Base-by-base conservation (phyloP, 306 rosid genomes). In the Dryas drummondii region DNA sequence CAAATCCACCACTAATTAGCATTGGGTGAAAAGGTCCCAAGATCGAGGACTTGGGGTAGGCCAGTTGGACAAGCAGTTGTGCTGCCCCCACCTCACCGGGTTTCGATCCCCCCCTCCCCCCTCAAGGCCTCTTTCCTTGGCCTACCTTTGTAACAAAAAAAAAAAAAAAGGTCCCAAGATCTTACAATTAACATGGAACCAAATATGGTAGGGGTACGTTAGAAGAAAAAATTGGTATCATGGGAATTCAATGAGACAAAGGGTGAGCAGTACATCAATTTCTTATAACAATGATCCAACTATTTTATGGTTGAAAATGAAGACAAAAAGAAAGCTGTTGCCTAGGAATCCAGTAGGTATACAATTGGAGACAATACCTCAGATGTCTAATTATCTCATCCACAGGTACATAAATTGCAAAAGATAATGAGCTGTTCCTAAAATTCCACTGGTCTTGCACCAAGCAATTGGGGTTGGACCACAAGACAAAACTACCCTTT, bases 391-490 rank as follows among this genome's bases (percentile, higher is more conserved):
- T 57, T 0, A 12, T 37, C 52, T 47, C 52, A 68, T 46, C 80
- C 80, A 57, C 56, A n/a, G 14, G n/a, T 57, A 49, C 53, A 19
- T 57, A 12, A 44, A 52, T 66, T 54, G 66, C 66, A 15, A 55
- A 66, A 12, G 54, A 68, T n/a, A 47, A 63, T 50, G 58, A 45
- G 54, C 82, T 79, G 67, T 71, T 62, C 4, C 42, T 26, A 37
- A 37, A 81, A 80, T 78, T 73, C 68, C 81, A 27, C 80, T 72
- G 67, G 75, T 65, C 53, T 49, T 73, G 59, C 73, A 81, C 46
- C 49, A 72, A 75, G 65, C 68, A 50, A 9, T 16, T 40, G 56
- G 57, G 49, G 3, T 2, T 73, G 92, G 88, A 88, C 88, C 87
- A 80, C 85, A 12, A 4, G 22, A 4, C 7, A 57, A 44, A 76